These are phyloP conservation scores for Cyclotella kingstonii DNA, from an alignment of 108 stramenopile species.

Conservation along the genomic window DNA sequence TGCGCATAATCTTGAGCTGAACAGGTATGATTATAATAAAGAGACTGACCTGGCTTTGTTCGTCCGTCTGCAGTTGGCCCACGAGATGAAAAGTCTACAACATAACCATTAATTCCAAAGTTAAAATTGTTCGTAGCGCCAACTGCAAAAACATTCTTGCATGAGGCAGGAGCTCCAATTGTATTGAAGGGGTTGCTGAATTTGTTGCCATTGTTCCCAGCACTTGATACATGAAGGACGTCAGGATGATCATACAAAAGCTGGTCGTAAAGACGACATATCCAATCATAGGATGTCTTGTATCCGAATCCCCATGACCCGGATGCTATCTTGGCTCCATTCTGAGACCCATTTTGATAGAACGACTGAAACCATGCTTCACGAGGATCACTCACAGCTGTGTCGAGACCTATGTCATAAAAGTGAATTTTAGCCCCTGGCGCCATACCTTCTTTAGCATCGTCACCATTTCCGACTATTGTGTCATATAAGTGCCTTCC, in stretches of 20 bases:
- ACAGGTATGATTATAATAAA: no score
- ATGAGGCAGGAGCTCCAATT: slow-evolving; percentile 51
- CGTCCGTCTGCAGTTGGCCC: slow-evolving; percentile 69
- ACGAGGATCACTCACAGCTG: slow-evolving; percentile 21
- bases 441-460: slow-evolving; percentile 35
- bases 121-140: slow-evolving; percentile 48
- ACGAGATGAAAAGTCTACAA: slow-evolving; percentile 52
- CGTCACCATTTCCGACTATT: slow-evolving; percentile 21
- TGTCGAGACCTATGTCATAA: slow-evolving; percentile 40
- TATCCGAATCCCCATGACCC: slow-evolving; percentile 31
- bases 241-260: slow-evolving; percentile 33
- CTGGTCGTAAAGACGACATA: slow-evolving; percentile 17
- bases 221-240: slow-evolving; percentile 54
- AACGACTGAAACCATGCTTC: slow-evolving; percentile 16
- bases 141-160: slow-evolving; percentile 65
- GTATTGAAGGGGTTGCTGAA: slow-evolving; percentile 37
- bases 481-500: slow-evolving; percentile 22
- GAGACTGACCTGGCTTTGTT: slow-evolving; percentile 51
- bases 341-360: slow-evolving; percentile 1
- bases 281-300: slow-evolving; percentile 19
- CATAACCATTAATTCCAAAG: slow-evolving; percentile 28
- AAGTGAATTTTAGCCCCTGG: slow-evolving; percentile 40
- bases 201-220: slow-evolving; percentile 60
- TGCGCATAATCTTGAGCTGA: no score
- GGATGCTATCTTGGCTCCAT: slow-evolving; percentile 19